Evolutionary conservation across 139 green algal species (phyloP), one percentile per base, ranked within the genome.

Genomic region (Chlorella sorokiniana): DNA sequence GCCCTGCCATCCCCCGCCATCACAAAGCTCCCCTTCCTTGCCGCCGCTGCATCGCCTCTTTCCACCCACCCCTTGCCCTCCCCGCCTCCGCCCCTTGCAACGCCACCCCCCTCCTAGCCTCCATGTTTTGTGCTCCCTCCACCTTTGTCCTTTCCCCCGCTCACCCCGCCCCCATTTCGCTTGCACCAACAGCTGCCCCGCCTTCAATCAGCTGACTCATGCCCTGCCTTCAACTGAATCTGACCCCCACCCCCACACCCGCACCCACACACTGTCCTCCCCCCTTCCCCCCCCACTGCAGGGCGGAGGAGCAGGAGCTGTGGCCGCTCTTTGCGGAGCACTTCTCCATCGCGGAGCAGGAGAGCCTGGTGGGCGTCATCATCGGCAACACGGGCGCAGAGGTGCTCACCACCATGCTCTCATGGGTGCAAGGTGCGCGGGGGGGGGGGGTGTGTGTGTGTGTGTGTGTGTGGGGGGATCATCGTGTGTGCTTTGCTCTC

Each of bases 251-350:
- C n/a, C n/a, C n/a, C n/a, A n/a, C n/a, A n/a, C n/a, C n/a, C n/a
- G n/a, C n/a, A n/a, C n/a, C 86, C 90, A 76, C 16, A 52, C 89
- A 20, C 89, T 92, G 59, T 56, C 41, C 31, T 6, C 14, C 33
- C 16, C n/a, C 29, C 3, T 10, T 78, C n/a, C 25, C 14, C 27
- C 16, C 31, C 20, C 25, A 20, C 31, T 48, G 72, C 72, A 79
- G 73, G 8, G 90, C 89, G 0, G 96, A 99, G 92, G 96, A 99
- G 91, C 83, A 86, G 3, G 95, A 98, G 90, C 90, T 99, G 61
- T 99, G 96, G 96, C 96, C 96, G 48, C 91, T 99, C 31, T 99
- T 99, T 90, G 89, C 86, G 1, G 91, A 94, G 83, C 87, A 93
- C 76, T 98, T 99, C 84, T 91, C 76, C n/a, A 69, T 90, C 5